A percentile compares a stretch with the other conserved stretches of the same genome.
These are phyloP conservation scores for Globisporangium alternatum DNA, from an alignment of 352 stramenopile genomes.

Conservation along the genomic window DNA sequence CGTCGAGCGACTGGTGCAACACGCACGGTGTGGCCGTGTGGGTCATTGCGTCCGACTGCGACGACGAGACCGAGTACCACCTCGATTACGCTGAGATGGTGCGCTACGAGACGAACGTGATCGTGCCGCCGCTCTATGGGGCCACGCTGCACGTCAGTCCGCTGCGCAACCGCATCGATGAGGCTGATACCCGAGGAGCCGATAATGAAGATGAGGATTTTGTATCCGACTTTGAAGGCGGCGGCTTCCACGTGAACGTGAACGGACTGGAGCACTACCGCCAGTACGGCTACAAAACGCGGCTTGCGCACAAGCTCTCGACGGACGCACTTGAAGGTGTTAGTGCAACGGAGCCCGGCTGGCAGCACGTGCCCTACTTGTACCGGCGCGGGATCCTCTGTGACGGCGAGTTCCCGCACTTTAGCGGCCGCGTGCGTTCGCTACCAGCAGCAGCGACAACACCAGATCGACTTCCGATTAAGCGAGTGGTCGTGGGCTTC, in stretches of 20 bases:
- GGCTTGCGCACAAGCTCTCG: constrained; percentile 33
- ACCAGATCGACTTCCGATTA: constrained; percentile 20
- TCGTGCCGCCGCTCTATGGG: constrained; percentile 62
- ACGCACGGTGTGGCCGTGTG: constrained; percentile 39
- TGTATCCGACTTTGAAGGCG: constrained; percentile 35
- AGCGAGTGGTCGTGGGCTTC: constrained; percentile 74
- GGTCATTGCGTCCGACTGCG: constrained; percentile 39
- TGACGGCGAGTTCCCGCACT: constrained; percentile 68
- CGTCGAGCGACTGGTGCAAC: constrained; percentile 12
- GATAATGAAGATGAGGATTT: constrained; percentile 7
- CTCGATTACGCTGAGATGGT: constrained; percentile 49
- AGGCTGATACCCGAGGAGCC: neutral
- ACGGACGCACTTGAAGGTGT: constrained; percentile 45
- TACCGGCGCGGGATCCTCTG: constrained; percentile 65
- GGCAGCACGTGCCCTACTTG: constrained; percentile 42
- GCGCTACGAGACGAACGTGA: constrained; percentile 47
- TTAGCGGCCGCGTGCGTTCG: constrained; percentile 51
- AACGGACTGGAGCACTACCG: constrained; percentile 54
- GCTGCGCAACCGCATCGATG: constrained; percentile 19
- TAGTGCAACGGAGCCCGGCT: constrained; percentile 31
- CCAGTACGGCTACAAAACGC: constrained; percentile 66
- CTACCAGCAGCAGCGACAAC: constrained; percentile 22
- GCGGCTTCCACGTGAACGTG: constrained; percentile 58
- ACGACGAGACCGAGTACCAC: constrained; percentile 44
- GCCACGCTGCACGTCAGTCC: constrained; percentile 74